Evolutionary conservation across 441 rosid genomes (phyloP).

Genomic region (Croton setiger): DNA sequence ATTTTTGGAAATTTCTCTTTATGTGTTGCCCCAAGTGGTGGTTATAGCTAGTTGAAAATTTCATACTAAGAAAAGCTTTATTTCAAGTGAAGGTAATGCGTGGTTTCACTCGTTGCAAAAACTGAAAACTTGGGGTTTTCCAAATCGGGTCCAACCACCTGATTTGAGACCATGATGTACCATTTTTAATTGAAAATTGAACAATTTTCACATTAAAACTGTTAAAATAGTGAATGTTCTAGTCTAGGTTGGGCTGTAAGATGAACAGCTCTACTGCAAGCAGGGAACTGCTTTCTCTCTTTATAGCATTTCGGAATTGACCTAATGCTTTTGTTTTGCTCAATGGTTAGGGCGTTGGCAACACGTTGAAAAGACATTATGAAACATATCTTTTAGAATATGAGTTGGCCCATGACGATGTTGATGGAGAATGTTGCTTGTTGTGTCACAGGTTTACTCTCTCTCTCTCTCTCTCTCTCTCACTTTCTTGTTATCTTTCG

Average conservation of each 20-base stretch:
- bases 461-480: slow-evolving; percentile 21
- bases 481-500: background rate
- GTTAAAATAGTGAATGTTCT: too few species aligned
- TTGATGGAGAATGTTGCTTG: slow-evolving; percentile 98
- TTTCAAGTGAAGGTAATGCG: too few species aligned
- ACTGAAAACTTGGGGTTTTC: too few species aligned
- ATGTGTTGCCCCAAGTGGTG: too few species aligned
- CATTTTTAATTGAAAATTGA: background rate
- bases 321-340: background rate
- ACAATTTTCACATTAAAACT: too few species aligned
- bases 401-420: slow-evolving; percentile 98
- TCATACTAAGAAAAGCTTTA: too few species aligned
- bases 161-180: background rate
- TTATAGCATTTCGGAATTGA: background rate
- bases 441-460: slow-evolving; percentile 79
- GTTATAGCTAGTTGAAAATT: too few species aligned
- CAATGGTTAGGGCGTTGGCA: slow-evolving; percentile 86
- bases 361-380: slow-evolving; percentile 91
- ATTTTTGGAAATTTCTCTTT: too few species aligned
- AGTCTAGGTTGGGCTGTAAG: too few species aligned
- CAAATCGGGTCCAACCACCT: too few species aligned
- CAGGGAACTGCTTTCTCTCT: background rate
- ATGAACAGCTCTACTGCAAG: too few species aligned
- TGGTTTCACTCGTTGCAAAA: too few species aligned
- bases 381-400: slow-evolving; percentile 96